These are phyloP conservation scores for Lasiosphaeria ovina DNA, from an alignment of 495 filamentous ascomycete genomes.

Conservation along the genomic window DNA sequence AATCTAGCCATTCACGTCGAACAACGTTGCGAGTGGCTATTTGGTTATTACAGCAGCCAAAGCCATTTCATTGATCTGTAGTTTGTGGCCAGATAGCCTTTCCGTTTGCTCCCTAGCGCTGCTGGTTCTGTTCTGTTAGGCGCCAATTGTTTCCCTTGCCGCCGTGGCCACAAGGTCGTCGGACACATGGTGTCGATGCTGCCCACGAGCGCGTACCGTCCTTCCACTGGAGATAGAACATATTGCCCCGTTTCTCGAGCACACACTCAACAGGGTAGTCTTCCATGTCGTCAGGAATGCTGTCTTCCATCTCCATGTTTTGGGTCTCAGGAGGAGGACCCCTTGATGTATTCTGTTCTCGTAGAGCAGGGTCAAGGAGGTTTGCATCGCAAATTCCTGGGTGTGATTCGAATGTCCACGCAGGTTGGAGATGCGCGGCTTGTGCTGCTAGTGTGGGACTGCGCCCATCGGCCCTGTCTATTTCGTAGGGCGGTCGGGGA, in stretches of 20 bases:
- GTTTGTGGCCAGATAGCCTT: too few species aligned
- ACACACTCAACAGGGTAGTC: conserved; percentile 3
- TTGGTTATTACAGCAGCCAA: too few species aligned
- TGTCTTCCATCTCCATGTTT: neutral
- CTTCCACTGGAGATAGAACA: conserved; percentile 2
- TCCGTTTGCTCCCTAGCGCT: neutral
- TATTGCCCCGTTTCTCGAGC: neutral
- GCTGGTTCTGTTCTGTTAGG: neutral
- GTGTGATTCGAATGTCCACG: neutral
- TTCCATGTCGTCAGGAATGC: neutral
- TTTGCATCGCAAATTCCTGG: neutral
- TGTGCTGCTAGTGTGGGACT: conserved; percentile 2
- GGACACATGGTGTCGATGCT: conserved; percentile 1
- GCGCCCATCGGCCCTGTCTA: conserved; percentile 1
- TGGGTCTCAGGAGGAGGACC: neutral
- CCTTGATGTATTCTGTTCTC: conserved; percentile 1
- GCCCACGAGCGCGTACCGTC: conserved; percentile 1
- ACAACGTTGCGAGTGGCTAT: too few species aligned
- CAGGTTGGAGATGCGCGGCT: conserved; percentile 1
- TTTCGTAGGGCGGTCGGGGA: conserved; percentile 1
- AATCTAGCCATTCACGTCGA: too few species aligned
- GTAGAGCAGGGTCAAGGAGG: neutral
- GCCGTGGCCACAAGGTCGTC: neutral
- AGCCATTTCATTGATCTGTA: too few species aligned
- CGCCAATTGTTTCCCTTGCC: neutral